Percentiles rank a stretch among this genome's conserved stretches.
phyloP scores from a whole-genome alignment of 2,329 filamentous ascomycete genomes.

The Mycogone perniciosa region DNA sequence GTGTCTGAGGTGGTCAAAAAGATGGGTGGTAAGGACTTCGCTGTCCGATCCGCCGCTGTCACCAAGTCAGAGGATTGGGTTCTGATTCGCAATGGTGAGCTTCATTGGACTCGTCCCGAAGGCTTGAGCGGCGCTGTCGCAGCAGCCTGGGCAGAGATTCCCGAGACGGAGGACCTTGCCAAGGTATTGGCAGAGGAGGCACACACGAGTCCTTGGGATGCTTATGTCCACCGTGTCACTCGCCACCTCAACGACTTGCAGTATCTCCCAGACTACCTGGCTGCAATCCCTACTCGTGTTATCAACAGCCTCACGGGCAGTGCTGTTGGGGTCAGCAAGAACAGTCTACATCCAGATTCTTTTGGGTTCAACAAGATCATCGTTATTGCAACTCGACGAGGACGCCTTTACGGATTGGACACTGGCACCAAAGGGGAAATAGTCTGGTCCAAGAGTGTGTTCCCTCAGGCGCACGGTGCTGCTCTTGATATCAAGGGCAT shows the following conservation, averaged over 20 bases:
- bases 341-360: conserved; percentile 54
- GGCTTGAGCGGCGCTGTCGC: conserved; percentile 73
- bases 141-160: conserved; percentile 73
- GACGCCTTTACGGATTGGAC: conserved; percentile 74
- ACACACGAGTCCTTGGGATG: conserved; percentile 68
- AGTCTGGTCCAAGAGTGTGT: conserved; percentile 66
- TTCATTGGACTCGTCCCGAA: conserved; percentile 76
- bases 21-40: conserved; percentile 56
- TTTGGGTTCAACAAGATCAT: conserved; percentile 89
- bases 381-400: conserved; percentile 71
- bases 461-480: conserved; percentile 47
- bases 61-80: conserved; percentile 69
- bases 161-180: conserved; percentile 65
- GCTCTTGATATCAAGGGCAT: conserved; percentile 64
- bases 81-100: conserved; percentile 73
- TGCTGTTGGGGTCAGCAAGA: conserved; percentile 36
- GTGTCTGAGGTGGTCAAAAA: conserved; percentile 79
- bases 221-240: conserved; percentile 82
- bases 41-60: conserved; percentile 69
- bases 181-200: conserved; percentile 81
- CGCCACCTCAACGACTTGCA: conserved; percentile 76
- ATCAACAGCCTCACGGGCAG: conserved; percentile 58
- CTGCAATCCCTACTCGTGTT: conserved; percentile 61
- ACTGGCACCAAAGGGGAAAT: conserved; percentile 66
- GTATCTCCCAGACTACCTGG: conserved; percentile 67